These are phyloP conservation scores for Alternaria solani DNA, from an alignment of 2,329 filamentous ascomycete genomes.

Conservation along the genomic window DNA sequence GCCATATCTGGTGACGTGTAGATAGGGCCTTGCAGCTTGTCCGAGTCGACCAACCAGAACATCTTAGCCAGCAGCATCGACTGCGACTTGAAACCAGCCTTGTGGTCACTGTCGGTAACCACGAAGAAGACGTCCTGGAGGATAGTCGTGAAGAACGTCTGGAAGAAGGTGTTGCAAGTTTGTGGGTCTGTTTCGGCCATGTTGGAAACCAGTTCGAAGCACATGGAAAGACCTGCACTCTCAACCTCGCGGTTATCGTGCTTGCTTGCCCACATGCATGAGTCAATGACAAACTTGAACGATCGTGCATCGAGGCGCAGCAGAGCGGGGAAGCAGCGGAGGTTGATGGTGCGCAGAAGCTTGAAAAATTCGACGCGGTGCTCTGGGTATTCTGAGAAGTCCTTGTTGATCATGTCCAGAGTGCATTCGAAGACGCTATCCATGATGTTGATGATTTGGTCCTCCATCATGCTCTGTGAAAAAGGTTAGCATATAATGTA, in stretches of 20 bases:
- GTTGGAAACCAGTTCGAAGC: conserved; percentile 94
- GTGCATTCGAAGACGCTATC: conserved; percentile 99
- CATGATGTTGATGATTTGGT: conserved; percentile 97
- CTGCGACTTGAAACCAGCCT: conserved; percentile 98
- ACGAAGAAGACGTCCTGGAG: conserved; percentile 99
- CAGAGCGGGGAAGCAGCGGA: conserved; percentile 94
- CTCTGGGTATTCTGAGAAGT: conserved; percentile 98
- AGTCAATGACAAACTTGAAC: conserved; percentile 99
- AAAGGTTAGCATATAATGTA: conserved; percentile 29
- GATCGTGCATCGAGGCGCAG: conserved; percentile 94
- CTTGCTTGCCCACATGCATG: conserved; percentile 99
- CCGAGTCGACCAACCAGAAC: conserved; percentile 91
- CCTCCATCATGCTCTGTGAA: conserved; percentile 87
- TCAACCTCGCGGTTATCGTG: conserved; percentile 99
- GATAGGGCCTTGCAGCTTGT: conserved; percentile 92
- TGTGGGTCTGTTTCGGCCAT: conserved; percentile 89
- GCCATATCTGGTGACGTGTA: conserved; percentile 82
- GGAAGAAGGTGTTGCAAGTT: conserved; percentile 95
- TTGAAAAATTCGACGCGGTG: conserved; percentile 99
- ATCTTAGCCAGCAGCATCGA: conserved; percentile 92
- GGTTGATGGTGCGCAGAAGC: conserved; percentile 91
- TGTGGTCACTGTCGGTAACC: conserved; percentile 95
- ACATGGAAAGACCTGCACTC: conserved; percentile 96
- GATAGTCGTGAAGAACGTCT: conserved; percentile 94
- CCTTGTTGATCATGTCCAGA: conserved; percentile 99